These are phyloP conservation scores for Phytophthora sansomeana DNA, from an alignment of 352 stramenopile genomes.

Conservation along the genomic window DNA sequence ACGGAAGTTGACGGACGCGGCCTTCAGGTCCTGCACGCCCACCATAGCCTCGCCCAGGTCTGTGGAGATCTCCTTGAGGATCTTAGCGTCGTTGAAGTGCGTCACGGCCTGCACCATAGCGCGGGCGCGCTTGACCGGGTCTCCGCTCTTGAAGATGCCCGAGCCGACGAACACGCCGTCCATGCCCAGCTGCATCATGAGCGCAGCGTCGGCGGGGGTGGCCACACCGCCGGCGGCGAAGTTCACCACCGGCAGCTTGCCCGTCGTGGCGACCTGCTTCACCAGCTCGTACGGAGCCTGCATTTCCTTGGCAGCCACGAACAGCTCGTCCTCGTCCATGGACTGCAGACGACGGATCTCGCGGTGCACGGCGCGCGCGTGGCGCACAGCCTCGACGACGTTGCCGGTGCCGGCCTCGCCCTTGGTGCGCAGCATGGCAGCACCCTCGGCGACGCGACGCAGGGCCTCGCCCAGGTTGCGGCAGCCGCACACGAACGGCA, in stretches of 20 bases:
- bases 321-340: slow-evolving; percentile 98
- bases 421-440: slow-evolving; percentile 98
- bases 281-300: slow-evolving; percentile 94
- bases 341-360: slow-evolving; percentile 92
- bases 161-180: slow-evolving; percentile 98
- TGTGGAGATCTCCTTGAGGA: slow-evolving; percentile 96
- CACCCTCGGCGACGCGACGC: slow-evolving; percentile 95
- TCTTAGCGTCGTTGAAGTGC: slow-evolving; percentile 97
- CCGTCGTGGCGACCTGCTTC: slow-evolving; percentile 93
- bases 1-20: slow-evolving; percentile 96
- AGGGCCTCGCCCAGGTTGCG: slow-evolving; percentile 98
- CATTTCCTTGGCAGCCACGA: slow-evolving; percentile 97
- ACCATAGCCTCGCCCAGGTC: slow-evolving; percentile 98
- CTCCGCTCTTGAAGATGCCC: slow-evolving; percentile 98
- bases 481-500: slow-evolving; percentile 99
- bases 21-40: slow-evolving; percentile 97
- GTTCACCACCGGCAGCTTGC: slow-evolving; percentile 97
- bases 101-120: slow-evolving; percentile 98
- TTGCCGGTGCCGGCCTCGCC: slow-evolving; percentile 98
- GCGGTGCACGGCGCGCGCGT: slow-evolving; percentile 93
- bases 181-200: slow-evolving; percentile 99
- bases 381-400: slow-evolving; percentile 97
- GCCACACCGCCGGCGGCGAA: slow-evolving; percentile 98
- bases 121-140: slow-evolving; percentile 94
- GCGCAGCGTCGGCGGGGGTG: slow-evolving; percentile 96